Percentiles rank a stretch among this genome's conserved stretches.
These are phyloP conservation scores for Boletus barrowsii DNA, from an alignment of 768 basidiomycete species.

Conservation along the genomic window DNA sequence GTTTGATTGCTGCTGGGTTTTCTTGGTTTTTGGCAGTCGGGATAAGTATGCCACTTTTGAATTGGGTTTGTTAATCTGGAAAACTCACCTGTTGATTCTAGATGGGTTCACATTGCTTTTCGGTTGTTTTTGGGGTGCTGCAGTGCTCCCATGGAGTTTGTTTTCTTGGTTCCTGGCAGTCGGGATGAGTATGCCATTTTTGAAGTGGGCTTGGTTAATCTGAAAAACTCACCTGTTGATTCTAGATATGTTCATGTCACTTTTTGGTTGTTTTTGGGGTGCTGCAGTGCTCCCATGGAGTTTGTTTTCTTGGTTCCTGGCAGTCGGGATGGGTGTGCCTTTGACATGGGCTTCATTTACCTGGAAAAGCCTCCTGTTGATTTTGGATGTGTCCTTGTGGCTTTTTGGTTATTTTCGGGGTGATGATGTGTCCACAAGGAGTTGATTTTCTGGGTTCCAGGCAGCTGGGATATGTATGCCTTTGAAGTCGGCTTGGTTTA, in stretches of 20 bases:
- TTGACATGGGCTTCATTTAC: conserved; percentile 1
- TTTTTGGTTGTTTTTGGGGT: background rate
- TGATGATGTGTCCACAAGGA: background rate
- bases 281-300: background rate
- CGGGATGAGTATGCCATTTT: conserved; percentile 2
- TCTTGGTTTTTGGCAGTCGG: too few species aligned
- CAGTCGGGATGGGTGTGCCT: conserved; percentile 2
- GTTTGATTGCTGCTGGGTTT: conserved; percentile 6
- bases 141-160: conserved; percentile 4
- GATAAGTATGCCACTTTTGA: too few species aligned
- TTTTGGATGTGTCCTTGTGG: background rate
- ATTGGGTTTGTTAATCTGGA: too few species aligned
- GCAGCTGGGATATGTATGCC: conserved; percentile 4
- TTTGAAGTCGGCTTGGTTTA: conserved; percentile 1
- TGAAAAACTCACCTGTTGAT: background rate
- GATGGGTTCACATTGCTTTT: too few species aligned
- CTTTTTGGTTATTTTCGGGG: background rate
- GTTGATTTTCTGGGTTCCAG: conserved; percentile 9
- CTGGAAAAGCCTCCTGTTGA: background rate
- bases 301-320: conserved; percentile 15
- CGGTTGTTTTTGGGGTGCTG: background rate
- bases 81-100: too few species aligned
- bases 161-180: conserved; percentile 12
- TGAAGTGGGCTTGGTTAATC: conserved; percentile 1
- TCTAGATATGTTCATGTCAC: background rate